Evolutionary conservation across 2,329 filamentous ascomycete species (phyloP).

Genomic region (Aulographum hederae): DNA sequence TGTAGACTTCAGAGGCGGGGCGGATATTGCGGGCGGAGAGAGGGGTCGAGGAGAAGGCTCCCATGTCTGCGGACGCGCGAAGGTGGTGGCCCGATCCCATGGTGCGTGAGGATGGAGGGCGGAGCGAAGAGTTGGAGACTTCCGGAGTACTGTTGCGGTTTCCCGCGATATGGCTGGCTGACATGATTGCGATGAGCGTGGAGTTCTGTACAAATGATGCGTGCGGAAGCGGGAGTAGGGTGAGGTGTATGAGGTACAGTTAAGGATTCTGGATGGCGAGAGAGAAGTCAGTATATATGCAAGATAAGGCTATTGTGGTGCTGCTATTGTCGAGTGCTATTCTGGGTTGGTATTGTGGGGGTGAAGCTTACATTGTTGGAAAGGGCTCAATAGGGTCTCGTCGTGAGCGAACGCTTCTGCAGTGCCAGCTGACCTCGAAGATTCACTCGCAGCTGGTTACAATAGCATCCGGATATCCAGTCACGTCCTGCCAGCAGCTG

Average conservation of each 20-base stretch:
- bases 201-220: conserved; percentile 1
- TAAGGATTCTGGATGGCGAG: too few species aligned
- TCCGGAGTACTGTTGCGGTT: conserved; percentile 98
- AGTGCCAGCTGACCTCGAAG: conserved; percentile 74
- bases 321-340: not conserved
- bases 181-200: conserved; percentile 18
- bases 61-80: conserved; percentile 91
- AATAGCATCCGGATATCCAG: too few species aligned
- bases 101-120: conserved; percentile 61
- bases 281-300: not conserved
- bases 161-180: conserved; percentile 27
- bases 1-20: conserved; percentile 83
- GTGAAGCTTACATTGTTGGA: not conserved
- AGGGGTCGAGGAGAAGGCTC: conserved; percentile 50
- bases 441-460: too few species aligned
- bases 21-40: conserved; percentile 64
- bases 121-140: conserved; percentile 64
- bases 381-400: conserved; percentile 1
- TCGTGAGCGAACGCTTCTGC: conserved; percentile 44
- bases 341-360: not conserved
- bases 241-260: not conserved
- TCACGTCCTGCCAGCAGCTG: too few species aligned
- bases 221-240: conserved; percentile 1
- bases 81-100: conserved; percentile 69
- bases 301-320: not conserved